phyloP scores from a whole-genome alignment of 2,329 filamentous ascomycete species.

The Verticillium albo-atrum region DNA sequence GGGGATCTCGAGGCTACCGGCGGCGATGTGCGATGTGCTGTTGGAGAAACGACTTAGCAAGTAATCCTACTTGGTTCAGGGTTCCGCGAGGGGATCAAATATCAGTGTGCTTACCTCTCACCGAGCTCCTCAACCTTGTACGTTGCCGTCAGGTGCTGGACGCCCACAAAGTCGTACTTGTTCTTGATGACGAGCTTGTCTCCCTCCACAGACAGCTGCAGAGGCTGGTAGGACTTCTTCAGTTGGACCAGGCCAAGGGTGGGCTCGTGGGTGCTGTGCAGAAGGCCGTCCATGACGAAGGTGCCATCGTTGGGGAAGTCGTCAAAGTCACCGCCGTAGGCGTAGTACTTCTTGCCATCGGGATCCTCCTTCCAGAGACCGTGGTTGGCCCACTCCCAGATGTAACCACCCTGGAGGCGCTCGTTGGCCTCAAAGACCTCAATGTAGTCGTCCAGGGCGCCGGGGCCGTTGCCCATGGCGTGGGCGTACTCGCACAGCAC shows the following conservation, averaged over 20 bases:
- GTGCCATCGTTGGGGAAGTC: constrained; percentile 56
- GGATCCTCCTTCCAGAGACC: constrained; percentile 44
- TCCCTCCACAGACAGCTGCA: constrained; percentile 33
- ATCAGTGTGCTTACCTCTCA: constrained; percentile 27
- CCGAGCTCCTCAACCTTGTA: constrained; percentile 40
- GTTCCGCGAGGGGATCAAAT: too few species aligned
- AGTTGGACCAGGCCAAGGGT: constrained; percentile 52
- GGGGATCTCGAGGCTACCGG: constrained; percentile 35
- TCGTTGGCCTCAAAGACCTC: constrained; percentile 56
- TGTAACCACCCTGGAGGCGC: constrained; percentile 61
- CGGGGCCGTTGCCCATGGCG: constrained; percentile 73
- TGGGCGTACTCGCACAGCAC: constrained; percentile 55
- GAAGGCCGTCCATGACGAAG: constrained; percentile 59
- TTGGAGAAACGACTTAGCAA: neutral
- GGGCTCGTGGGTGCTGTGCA: constrained; percentile 48
- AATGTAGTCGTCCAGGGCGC: constrained; percentile 64
- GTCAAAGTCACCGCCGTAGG: constrained; percentile 59
- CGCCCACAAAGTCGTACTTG: constrained; percentile 42
- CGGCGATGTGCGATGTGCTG: constrained; percentile 20
- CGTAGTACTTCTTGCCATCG: constrained; percentile 44
- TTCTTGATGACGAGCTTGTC: constrained; percentile 31
- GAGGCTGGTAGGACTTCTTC: constrained; percentile 54
- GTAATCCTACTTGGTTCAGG: too few species aligned
- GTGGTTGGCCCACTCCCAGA: constrained; percentile 65
- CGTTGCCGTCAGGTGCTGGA: constrained; percentile 35